Conservation (phyloP, 2,329 filamentous ascomycete species). For the Huntiella bhutanensis region DNA sequence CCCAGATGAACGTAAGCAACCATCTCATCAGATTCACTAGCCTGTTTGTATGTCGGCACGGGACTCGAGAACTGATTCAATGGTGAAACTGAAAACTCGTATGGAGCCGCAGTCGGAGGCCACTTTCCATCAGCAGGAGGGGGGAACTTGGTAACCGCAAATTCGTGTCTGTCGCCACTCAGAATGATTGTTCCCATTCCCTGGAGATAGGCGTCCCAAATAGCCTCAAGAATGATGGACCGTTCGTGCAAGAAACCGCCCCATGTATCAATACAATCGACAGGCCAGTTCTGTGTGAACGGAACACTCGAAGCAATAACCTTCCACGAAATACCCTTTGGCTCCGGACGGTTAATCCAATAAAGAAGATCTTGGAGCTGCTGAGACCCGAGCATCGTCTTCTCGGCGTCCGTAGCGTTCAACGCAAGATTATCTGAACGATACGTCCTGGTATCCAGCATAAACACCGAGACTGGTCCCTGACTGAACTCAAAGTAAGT, state of each 20-base stretch:
- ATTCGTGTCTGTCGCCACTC: slow-evolving; percentile 90
- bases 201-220: slow-evolving; percentile 68
- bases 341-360: slow-evolving; percentile 56
- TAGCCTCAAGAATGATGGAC: slow-evolving; percentile 60
- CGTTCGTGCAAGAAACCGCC: slow-evolving; percentile 76
- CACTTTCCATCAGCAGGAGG: slow-evolving; percentile 42
- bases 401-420: slow-evolving; percentile 37
- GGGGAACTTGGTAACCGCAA: slow-evolving; percentile 68
- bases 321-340: slow-evolving; percentile 75
- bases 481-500: slow-evolving; percentile 84
- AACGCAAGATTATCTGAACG: slow-evolving; percentile 48
- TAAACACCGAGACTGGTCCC: slow-evolving; percentile 83
- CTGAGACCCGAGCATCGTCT: slow-evolving; percentile 69
- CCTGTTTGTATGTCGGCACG: slow-evolving; percentile 62
- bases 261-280: slow-evolving; percentile 83
- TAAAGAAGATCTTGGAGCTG: slow-evolving; percentile 64
- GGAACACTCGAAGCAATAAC: slow-evolving; percentile 78
- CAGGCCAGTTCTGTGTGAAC: slow-evolving; percentile 93
- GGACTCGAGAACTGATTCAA: slow-evolving; percentile 90
- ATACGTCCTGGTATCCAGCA: slow-evolving; percentile 80
- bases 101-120: slow-evolving; percentile 46
- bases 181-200: slow-evolving; percentile 66
- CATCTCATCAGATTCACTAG: slow-evolving; percentile 62
- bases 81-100: slow-evolving; percentile 85
- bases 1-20: slow-evolving; percentile 75